phyloP scores from a whole-genome alignment of 2,329 filamentous ascomycete genomes.

The Colletotrichum tanaceti region DNA sequence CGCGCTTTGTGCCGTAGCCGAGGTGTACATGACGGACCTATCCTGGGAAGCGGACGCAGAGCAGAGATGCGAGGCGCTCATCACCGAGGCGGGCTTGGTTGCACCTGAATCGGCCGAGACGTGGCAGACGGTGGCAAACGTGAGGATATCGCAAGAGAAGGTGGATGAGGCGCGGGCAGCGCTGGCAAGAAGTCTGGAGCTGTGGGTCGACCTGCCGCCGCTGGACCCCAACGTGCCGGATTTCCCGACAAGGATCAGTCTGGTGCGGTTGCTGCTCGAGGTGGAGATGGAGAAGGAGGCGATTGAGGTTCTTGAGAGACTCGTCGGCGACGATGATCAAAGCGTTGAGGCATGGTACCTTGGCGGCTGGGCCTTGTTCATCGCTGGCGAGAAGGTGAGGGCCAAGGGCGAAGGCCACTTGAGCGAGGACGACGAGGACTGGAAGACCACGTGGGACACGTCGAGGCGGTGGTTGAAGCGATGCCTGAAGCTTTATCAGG shows the following conservation, averaged over 20 bases:
- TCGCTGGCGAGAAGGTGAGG: slow-evolving; percentile 78
- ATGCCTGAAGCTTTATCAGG: slow-evolving; percentile 80
- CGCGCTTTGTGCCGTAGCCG: slow-evolving; percentile 91
- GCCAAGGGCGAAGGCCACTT: slow-evolving; percentile 45
- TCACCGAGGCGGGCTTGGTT: slow-evolving; percentile 90
- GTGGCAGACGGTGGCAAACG: slow-evolving; percentile 94
- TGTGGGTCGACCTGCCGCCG: slow-evolving; percentile 85
- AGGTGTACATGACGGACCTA: slow-evolving; percentile 99
- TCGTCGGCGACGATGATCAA: slow-evolving; percentile 89
- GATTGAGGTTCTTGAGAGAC: slow-evolving; percentile 82
- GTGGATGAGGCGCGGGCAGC: slow-evolving; percentile 83
- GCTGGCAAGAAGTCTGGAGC: slow-evolving; percentile 79
- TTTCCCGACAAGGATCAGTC: slow-evolving; percentile 85
- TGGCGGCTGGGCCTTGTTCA: slow-evolving; percentile 90
- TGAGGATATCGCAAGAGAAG: slow-evolving; percentile 88
- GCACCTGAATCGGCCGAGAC: slow-evolving; percentile 86
- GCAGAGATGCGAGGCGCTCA: slow-evolving; percentile 83
- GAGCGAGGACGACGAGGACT: slow-evolving; percentile 58
- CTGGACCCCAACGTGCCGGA: slow-evolving; percentile 81
- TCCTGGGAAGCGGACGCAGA: slow-evolving; percentile 95
- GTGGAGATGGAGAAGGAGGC: slow-evolving; percentile 87
- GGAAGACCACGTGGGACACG: slow-evolving; percentile 74
- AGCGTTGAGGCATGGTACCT: slow-evolving; percentile 98
- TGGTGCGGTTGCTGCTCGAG: slow-evolving; percentile 89
- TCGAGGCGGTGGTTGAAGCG: slow-evolving; percentile 86